These are phyloP conservation scores for Pulchroboletus neoregius DNA, from an alignment of 1,284 basidiomycete species.

Conservation along the genomic window DNA sequence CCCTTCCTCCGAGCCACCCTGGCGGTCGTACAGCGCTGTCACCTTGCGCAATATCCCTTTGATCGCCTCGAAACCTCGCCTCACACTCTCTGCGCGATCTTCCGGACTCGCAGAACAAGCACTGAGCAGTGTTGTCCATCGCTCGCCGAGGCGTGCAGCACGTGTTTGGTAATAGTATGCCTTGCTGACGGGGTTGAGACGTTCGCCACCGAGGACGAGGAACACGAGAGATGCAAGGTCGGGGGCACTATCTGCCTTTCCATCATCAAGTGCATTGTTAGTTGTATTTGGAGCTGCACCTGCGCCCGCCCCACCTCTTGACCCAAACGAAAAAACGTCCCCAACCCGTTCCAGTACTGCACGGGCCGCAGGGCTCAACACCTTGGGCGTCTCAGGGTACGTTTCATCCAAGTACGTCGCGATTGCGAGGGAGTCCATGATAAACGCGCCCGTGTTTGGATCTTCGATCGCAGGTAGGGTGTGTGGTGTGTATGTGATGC, in stretches of 20 bases:
- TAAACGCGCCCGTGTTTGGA: slow-evolving; percentile 25
- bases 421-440: slow-evolving; percentile 39
- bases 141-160: slow-evolving; percentile 9
- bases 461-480: slow-evolving; percentile 38
- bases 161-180: slow-evolving; percentile 22
- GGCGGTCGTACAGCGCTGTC: slow-evolving; percentile 10
- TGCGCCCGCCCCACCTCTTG: background rate
- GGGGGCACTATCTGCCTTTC: background rate
- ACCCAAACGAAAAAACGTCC: slow-evolving; percentile 11
- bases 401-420: slow-evolving; percentile 42
- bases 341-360: background rate
- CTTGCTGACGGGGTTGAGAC: slow-evolving; percentile 22
- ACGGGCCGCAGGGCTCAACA: slow-evolving; percentile 4
- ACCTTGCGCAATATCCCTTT: slow-evolving; percentile 1
- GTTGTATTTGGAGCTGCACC: background rate
- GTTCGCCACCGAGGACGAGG: slow-evolving; percentile 16
- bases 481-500: slow-evolving; percentile 30
- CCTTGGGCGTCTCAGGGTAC: slow-evolving; percentile 37
- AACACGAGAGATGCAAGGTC: slow-evolving; percentile 12
- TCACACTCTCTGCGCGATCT: slow-evolving; percentile 10
- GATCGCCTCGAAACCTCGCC: slow-evolving; percentile 12
- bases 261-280: background rate
- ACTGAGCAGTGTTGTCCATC: slow-evolving; percentile 16
- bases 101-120: slow-evolving; percentile 3
- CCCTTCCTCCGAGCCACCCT: background rate